Evolutionary conservation across 2,329 filamentous ascomycete genomes (phyloP).

Genomic region (Fusarium beomiforme): DNA sequence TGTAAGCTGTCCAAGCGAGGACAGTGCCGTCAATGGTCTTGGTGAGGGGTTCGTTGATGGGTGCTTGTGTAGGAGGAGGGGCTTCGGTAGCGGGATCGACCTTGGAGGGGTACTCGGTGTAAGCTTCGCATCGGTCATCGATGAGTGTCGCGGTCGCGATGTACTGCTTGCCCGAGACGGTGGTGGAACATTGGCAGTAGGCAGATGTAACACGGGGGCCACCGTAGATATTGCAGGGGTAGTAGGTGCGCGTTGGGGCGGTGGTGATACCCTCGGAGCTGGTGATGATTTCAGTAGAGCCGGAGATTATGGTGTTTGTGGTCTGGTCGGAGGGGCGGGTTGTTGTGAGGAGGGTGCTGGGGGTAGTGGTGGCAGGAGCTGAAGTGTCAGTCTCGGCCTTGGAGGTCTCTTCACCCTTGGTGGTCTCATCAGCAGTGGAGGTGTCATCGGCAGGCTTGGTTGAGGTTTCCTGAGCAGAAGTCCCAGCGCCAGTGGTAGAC

Average conservation of each 20-base stretch:
- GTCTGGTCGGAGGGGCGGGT: not conserved
- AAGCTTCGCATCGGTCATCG: not conserved
- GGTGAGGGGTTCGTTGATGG: conserved; percentile 2
- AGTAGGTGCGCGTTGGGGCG: not conserved
- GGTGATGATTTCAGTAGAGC: not conserved
- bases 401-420: not conserved
- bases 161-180: conserved; percentile 2
- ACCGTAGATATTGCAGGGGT: not conserved
- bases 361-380: not conserved
- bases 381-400: not conserved
- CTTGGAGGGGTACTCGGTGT: conserved; percentile 1
- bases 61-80: not conserved
- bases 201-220: not conserved
- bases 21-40: conserved; percentile 8
- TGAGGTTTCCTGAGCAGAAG: not conserved
- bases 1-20: not conserved
- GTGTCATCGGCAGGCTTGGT: not conserved
- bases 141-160: not conserved
- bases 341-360: not conserved
- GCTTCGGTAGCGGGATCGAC: not conserved
- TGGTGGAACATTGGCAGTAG: conserved; percentile 9
- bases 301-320: not conserved
- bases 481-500: not conserved
- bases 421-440: not conserved
- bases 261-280: not conserved